phyloP scores from a whole-genome alignment of 257 asterid species.

The Osmanthus fragrans region DNA sequence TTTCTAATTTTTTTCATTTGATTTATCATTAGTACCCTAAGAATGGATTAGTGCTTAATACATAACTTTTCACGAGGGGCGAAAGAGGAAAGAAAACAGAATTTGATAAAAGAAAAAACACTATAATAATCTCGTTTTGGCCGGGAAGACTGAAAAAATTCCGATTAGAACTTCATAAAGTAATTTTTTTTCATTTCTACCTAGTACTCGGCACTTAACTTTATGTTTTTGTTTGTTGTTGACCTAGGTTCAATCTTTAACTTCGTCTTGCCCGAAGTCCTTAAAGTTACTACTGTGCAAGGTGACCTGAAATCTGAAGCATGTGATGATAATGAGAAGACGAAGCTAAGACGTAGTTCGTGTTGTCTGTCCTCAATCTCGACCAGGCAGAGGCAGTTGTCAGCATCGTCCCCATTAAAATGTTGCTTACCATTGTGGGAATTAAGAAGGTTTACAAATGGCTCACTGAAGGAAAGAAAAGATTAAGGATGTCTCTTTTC shows the following conservation, averaged over 20 bases:
- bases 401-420: slow-evolving; percentile 73
- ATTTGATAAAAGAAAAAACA: no score
- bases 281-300: slow-evolving; percentile 66
- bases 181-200: slow-evolving; percentile 22
- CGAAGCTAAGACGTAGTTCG: slow-evolving; percentile 68
- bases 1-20: no score
- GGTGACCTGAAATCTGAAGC: slow-evolving; percentile 54
- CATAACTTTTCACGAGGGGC: not conserved
- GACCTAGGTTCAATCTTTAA: slow-evolving; percentile 67
- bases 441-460: slow-evolving; percentile 53
- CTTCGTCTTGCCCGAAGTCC: slow-evolving; percentile 78
- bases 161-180: not conserved
- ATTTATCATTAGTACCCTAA: not conserved
- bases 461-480: slow-evolving; percentile 58
- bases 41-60: not conserved
- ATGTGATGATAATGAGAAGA: slow-evolving; percentile 53
- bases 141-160: not conserved
- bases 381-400: slow-evolving; percentile 73
- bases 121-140: not conserved
- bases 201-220: not conserved
- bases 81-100: not conserved
- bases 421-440: slow-evolving; percentile 77
- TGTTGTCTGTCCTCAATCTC: slow-evolving; percentile 82
- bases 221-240: not conserved
- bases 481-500: not conserved